Base-by-base conservation (phyloP, 441 rosid species). In the Gossypium schwendimanii region DNA sequence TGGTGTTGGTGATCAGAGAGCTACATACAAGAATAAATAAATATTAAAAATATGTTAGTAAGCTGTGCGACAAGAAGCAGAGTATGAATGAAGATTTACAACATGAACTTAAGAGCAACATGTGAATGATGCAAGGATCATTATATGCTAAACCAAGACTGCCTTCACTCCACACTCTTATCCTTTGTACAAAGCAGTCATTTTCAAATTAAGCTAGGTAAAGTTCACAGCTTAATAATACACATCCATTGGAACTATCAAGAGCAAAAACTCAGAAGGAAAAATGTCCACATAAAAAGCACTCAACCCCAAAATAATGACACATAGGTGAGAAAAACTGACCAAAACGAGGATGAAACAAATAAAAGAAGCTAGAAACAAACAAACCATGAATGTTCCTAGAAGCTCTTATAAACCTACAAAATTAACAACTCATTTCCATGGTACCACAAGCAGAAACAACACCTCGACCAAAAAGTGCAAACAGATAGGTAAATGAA, bases 1-100 rank as follows among this genome's bases (percentile, higher is more conserved):
- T 95, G 92, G 77, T 92, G 93, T 81, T 89, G 98, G 77, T 87
- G 89, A 63, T 91, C 99, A 85, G 78, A 89, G 63, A 91, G 85
- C 99, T 94, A 59, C 74, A 83, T 58, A 59, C 18, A 31, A 71
- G 20, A 62, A 17, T 23, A 72, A 31, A 65, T 17, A 44, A n/a
- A 69, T 31, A 55, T 9, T 52, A 18, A 70, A 44, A 4, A 39
- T 39, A 63, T 39, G 52, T 21, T 41, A 63, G 52, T 10, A 39
- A 39, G 68, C 17, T 63, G 65, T 59, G 71, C n/a, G 57, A 3
- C 33, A 21, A 60, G 63, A 33, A 69, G 45, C 24, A 47, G 57
- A 53, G 54, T 55, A 50, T 23, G 63, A 61, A 73, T 44, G 59
- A 58, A n/a, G 26, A 31, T 39, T 45, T 23, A 17, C 31, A 18